Evolutionary conservation across 2,329 filamentous ascomycete genomes (phyloP), one percentile per base, ranked within the genome.

Genomic region (Zymoseptoria tritici): DNA sequence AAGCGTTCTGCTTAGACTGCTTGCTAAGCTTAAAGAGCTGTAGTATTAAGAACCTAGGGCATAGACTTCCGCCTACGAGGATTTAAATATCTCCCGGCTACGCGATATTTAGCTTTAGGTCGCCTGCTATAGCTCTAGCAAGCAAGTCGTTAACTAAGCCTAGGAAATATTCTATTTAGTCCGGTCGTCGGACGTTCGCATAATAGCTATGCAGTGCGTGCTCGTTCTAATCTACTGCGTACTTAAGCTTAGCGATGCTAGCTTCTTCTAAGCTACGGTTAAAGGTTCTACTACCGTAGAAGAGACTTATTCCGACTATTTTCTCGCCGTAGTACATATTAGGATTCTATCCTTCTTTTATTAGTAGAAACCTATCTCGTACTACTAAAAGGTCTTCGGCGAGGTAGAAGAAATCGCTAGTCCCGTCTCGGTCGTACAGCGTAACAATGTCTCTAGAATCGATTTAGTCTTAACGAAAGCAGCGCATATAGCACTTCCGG

Each of bases 201-300:
- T 85, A 83, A 63, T 91, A 90, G 0, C 87, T 89, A 56, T 90
- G 86, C 0, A 92, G 81, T 0, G 90, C 88, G 4, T 78, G 74
- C 0, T 75, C 65, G 58, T 81, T 82, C 60, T 84, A 83, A 67
- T 95, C 90, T 24, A 92, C 86, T 0, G 84, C 84, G 77, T 83
- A 88, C 2, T 79, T 76, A 71, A 88, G 88, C 24, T 84, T 71
- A 0, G 91, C 79, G 0, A 79, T 84, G 0, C 85, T 84, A 0
- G 83, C 84, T 57, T 91, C 88, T 71, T 91, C 89, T 0, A 95
- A 76, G 0, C 89, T 90, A 29, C 88, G 80, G 4, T 89, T 90
- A 56, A 94, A 85, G 56, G 87, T 91, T 0, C 90, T 90, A 19
- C 87, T 86, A 0, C 90, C 90, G 64, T 87, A 90, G 67, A 90